Evolutionary conservation across 2,329 filamentous ascomycete species (phyloP).

Genomic region (Ceratocystis colombiana): DNA sequence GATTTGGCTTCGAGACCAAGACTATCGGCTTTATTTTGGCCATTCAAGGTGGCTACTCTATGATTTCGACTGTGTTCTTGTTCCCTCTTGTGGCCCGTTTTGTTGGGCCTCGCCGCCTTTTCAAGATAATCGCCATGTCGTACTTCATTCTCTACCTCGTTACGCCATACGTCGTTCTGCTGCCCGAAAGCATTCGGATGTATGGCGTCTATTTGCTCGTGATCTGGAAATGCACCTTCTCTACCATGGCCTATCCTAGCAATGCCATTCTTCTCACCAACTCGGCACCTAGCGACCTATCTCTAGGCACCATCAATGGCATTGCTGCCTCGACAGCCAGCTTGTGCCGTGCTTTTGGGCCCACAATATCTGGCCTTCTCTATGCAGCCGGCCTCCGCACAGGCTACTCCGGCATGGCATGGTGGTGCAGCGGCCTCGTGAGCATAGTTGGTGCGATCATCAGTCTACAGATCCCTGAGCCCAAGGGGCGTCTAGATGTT

Average conservation of each 20-base stretch:
- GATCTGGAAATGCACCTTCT: constrained; percentile 85
- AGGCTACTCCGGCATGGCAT: constrained; percentile 79
- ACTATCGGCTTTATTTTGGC: constrained; percentile 81
- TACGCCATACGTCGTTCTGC: constrained; percentile 78
- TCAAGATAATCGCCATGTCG: constrained; percentile 66
- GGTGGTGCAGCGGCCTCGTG: constrained; percentile 80
- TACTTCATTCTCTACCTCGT: constrained; percentile 84
- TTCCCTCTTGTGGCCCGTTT: constrained; percentile 68
- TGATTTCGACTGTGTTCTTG: constrained; percentile 73
- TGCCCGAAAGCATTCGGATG: constrained; percentile 62
- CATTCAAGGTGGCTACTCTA: constrained; percentile 78
- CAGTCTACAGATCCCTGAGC: constrained; percentile 65
- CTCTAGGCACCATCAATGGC: constrained; percentile 86
- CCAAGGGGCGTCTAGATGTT: constrained; percentile 33
- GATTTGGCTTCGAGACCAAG: constrained; percentile 73
- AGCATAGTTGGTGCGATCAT: constrained; percentile 64
- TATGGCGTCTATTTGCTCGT: constrained; percentile 66
- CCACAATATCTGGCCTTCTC: constrained; percentile 74
- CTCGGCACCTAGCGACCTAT: constrained; percentile 69
- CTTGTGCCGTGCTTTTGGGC: constrained; percentile 76
- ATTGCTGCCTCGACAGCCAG: constrained; percentile 86
- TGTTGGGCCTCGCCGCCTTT: constrained; percentile 70
- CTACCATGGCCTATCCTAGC: constrained; percentile 82
- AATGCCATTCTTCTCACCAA: constrained; percentile 85
- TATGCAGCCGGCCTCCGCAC: constrained; percentile 69